These are phyloP conservation scores for Simplicillium sp. DNA, from an alignment of 2,329 filamentous ascomycete species.

Conservation along the genomic window DNA sequence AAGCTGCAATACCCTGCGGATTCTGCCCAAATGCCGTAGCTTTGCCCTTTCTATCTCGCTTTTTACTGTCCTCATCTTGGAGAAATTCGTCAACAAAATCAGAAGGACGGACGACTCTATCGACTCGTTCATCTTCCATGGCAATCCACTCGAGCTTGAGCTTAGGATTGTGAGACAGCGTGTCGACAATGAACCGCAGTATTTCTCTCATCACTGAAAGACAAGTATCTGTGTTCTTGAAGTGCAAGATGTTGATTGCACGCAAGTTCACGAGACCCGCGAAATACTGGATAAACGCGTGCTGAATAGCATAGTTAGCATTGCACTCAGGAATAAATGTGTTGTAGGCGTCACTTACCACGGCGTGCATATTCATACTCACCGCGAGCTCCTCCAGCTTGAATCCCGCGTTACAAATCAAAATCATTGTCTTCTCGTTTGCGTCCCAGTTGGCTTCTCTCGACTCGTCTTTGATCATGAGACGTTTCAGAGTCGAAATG, in stretches of 20 bases:
- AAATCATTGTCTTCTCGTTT: conserved; percentile 41
- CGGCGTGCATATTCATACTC: conserved; percentile 41
- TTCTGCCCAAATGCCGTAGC: conserved; percentile 16
- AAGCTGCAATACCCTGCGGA: conserved; percentile 10
- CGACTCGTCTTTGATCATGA: conserved; percentile 52
- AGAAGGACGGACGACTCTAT: conserved; percentile 35
- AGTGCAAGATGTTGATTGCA: conserved; percentile 44
- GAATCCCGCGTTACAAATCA: conserved; percentile 41
- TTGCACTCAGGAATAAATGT: neutral
- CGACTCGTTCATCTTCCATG: conserved; percentile 39
- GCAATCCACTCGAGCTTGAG: conserved; percentile 51
- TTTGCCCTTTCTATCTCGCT: conserved; percentile 18
- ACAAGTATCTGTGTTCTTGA: conserved; percentile 47
- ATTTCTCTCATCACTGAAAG: conserved; percentile 47
- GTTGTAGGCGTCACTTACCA: conserved; percentile 32
- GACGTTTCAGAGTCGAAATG: conserved; percentile 37
- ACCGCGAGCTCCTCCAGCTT: conserved; percentile 45
- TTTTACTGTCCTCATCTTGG: conserved; percentile 12
- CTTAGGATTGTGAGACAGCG: conserved; percentile 42
- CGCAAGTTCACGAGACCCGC: conserved; percentile 35
- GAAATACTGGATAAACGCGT: conserved; percentile 46
- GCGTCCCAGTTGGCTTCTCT: conserved; percentile 44
- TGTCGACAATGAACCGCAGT: conserved; percentile 49
- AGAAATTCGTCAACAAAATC: conserved; percentile 19
- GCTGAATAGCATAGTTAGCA: conserved; percentile 26